A percentile compares a stretch with the other conserved stretches of the same genome.
These are phyloP conservation scores for Xylariaceae sp. DNA, from an alignment of 2,329 filamentous ascomycete genomes.

Conservation along the genomic window DNA sequence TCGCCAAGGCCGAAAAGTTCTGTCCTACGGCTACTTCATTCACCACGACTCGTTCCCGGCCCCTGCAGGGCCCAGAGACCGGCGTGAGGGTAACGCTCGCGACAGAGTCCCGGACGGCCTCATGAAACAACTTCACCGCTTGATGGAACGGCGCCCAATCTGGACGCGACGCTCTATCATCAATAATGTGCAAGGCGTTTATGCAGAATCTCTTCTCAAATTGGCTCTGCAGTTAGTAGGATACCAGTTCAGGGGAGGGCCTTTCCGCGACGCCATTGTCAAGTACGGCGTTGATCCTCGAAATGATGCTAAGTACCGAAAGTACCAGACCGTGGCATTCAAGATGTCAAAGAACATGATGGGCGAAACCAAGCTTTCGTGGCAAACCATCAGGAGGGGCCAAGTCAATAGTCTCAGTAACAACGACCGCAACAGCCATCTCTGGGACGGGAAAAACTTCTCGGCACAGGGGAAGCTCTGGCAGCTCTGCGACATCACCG, in stretches of 20 bases:
- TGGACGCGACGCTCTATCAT: slow-evolving; percentile 81
- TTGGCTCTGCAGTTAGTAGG: slow-evolving; percentile 78
- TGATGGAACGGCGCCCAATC: slow-evolving; percentile 72
- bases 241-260: slow-evolving; percentile 89
- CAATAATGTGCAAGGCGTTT: slow-evolving; percentile 60
- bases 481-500: slow-evolving; percentile 89
- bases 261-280: slow-evolving; percentile 85
- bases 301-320: slow-evolving; percentile 67
- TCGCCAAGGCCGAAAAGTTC: slow-evolving; percentile 52
- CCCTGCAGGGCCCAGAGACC: slow-evolving; percentile 55
- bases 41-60: slow-evolving; percentile 59
- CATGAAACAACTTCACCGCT: slow-evolving; percentile 58
- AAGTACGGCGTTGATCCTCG: slow-evolving; percentile 85
- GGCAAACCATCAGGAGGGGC: slow-evolving; percentile 46
- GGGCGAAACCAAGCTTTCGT: slow-evolving; percentile 43
- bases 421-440: slow-evolving; percentile 54
- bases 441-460: slow-evolving; percentile 77
- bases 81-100: slow-evolving; percentile 48
- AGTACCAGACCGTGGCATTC: slow-evolving; percentile 88
- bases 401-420: slow-evolving; percentile 36
- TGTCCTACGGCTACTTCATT: slow-evolving; percentile 55
- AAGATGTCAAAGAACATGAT: slow-evolving; percentile 58
- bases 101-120: slow-evolving; percentile 60
- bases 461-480: slow-evolving; percentile 82
- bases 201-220: slow-evolving; percentile 59